Evolutionary conservation across 306 rosid genomes (phyloP).

Genomic region (Prunus kanzakura): DNA sequence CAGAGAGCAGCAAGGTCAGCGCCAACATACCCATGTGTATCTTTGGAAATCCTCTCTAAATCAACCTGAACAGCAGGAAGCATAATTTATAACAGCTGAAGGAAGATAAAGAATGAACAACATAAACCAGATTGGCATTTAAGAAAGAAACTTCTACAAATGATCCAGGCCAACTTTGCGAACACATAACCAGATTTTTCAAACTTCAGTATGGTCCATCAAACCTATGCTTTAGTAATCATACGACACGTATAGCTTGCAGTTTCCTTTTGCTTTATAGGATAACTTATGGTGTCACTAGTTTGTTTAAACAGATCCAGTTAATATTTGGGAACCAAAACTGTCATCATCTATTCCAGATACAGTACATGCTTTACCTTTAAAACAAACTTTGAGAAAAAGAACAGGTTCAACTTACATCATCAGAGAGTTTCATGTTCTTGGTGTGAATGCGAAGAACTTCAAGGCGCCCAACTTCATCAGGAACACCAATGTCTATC

Average conservation of each 20-base stretch:
- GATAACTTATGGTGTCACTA: background rate
- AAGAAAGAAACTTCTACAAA: background rate
- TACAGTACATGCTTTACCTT: background rate
- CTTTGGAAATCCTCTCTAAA: constrained; percentile 50
- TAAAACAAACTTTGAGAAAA: background rate
- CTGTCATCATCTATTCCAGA: background rate
- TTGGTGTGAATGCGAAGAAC: constrained; percentile 71
- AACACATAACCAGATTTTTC: background rate
- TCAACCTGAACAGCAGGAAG: constrained; percentile 43
- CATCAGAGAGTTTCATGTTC: constrained; percentile 72
- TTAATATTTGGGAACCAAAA: background rate
- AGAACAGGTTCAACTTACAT: constrained; percentile 34
- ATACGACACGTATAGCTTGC: background rate
- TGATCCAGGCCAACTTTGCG: background rate
- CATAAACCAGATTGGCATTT: background rate
- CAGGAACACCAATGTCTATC: constrained; percentile 69
- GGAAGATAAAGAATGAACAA: background rate
- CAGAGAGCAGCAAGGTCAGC: constrained; percentile 76
- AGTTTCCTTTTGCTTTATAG: background rate
- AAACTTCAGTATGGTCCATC: background rate
- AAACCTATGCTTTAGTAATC: background rate
- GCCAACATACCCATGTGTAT: constrained; percentile 71
- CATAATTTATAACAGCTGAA: background rate
- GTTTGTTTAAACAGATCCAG: background rate
- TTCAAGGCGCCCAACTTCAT: constrained; percentile 67